Evolutionary conservation across 139 green algal species (phyloP), one percentile per base, ranked within the genome.

Genomic region (Tetraselmis striata): DNA sequence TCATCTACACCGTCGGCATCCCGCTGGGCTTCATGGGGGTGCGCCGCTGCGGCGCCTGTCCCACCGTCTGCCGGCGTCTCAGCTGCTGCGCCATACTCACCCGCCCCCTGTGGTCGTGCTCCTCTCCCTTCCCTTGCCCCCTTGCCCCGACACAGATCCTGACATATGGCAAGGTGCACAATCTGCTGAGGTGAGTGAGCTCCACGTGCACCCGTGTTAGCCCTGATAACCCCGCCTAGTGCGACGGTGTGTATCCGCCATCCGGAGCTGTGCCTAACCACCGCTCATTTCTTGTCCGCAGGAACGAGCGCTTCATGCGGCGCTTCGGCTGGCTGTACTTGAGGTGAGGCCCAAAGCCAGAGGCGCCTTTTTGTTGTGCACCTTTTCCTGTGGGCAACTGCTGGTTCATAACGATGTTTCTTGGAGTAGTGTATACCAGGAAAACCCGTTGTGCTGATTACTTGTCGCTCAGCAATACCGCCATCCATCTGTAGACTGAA

Each of bases 271-370:
- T 67, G 5, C 18, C 45, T 5, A 67, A 67, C 5, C 45, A 5
- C 18, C 45, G 45, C 45, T 67, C 45, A 67, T 67, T 67, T 67
- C 11, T 67, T 67, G 45, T 67, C 45, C n/a, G 25, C 25, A 77
- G 26, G 74, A 29, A 77, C 74, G 74, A 77, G 74, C 74, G 74
- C 26, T 77, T 77, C 74, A 28, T 31, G 74, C 74, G 74, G 23
- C 22, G 74, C 22, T 77, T 77, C 23, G 74, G 74, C 11, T 77
- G 74, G 74, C 74, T 77, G 2, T 77, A 77, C 74, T 18, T 77
- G 22, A 28, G 74, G 74, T 77, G 45, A 67, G 11, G 45, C 45
- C 45, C 45, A 67, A 25, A 5, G 18, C 45, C 45, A 67, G 11
- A 25, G 45, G 5, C 45, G 45, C 45, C 45, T 67, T 5, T 67